A percentile compares a stretch with the other conserved stretches of the same genome.
These are phyloP conservation scores for Vigna mungo DNA, from an alignment of 306 rosid species.

Conservation along the genomic window DNA sequence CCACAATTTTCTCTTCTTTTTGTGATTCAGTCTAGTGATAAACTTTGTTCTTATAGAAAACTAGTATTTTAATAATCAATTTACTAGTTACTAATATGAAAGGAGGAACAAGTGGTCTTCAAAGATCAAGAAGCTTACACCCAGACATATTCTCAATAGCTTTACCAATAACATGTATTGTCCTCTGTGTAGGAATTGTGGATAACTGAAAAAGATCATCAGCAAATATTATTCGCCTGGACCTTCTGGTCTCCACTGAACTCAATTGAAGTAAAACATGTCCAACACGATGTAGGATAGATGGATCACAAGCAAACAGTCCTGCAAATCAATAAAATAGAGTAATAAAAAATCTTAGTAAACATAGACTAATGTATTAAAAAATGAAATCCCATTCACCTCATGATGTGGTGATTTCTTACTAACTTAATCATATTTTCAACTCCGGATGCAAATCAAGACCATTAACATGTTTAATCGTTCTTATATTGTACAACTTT, in stretches of 20 bases:
- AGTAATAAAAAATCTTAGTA: constrained; percentile 12
- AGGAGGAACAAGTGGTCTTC: neutral
- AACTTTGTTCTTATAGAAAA: constrained; percentile 12
- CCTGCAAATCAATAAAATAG: constrained; percentile 56
- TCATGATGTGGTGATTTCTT: neutral
- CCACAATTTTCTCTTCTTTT: constrained; percentile 19
- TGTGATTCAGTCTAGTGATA: neutral
- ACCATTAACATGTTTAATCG: constrained; percentile 19
- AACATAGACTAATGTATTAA: neutral
- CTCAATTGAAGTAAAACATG: constrained; percentile 70
- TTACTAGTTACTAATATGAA: neutral
- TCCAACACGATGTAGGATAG: constrained; percentile 76
- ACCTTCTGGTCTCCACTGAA: constrained; percentile 64
- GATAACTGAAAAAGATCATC: constrained; percentile 87
- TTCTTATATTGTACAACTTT: neutral
- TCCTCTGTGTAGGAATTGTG: constrained; percentile 66
- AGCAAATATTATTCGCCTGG: constrained; percentile 71
- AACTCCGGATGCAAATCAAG: constrained; percentile 30
- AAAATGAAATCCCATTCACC: constrained; percentile 22
- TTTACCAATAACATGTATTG: constrained; percentile 61
- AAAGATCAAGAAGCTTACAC: constrained; percentile 64
- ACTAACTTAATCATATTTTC: constrained; percentile 28
- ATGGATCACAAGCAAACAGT: constrained; percentile 80
- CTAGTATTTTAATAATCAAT: neutral
- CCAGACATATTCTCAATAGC: constrained; percentile 73